Evolutionary conservation across 2,329 filamentous ascomycete species (phyloP), one percentile per base, ranked within the genome.

Genomic region (Aspergillus sp.): DNA sequence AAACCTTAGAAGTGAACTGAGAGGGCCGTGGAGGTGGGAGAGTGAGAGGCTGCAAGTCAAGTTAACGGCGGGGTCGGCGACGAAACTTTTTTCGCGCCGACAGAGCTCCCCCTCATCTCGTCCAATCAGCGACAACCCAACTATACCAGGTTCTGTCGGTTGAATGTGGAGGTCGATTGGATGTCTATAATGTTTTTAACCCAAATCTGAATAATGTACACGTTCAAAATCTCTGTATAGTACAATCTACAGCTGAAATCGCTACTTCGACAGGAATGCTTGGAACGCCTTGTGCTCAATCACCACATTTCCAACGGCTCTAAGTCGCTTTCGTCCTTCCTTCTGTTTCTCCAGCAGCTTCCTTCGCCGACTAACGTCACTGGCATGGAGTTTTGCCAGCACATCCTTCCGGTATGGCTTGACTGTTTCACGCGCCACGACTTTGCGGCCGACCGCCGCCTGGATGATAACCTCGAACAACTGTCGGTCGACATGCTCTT

Each of bases 391-490:
- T 76, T 98, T 98, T 7, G 89, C 88, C 56, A 96, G 77, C 3
- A 99, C 95, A 67, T 99, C 95, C 75, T 99, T 99, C 47, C 95
- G 83, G 75, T 96, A 99, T 0, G 95, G 91, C 79, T 98, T 98
- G 72, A 99, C 88, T 0, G 93, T 97, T 73, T 98, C 95, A 69
- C 95, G 83, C 0, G 95, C 95, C 4, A 99, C 85, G 51, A 99
- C 88, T 51, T 88, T 85, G 65, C 86, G 87, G 3, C 93, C 93
- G 0, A 90, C 89, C 0, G 90, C 88, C 3, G 95, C 93, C 75
- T 99, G 95, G 62, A 99, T 98, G 56, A 98, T 82, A 20, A 99
- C 86, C 77, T 99, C 95, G 69, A 96, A 99, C 87, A 98, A 95
- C 74, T 99, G 95, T 17, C 95, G 82, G 68, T 96, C 90, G 19